Evolutionary conservation across 495 filamentous ascomycete species (phyloP), one percentile per base, ranked within the genome.

Genomic region (Massariosphaeria phaeospora): DNA sequence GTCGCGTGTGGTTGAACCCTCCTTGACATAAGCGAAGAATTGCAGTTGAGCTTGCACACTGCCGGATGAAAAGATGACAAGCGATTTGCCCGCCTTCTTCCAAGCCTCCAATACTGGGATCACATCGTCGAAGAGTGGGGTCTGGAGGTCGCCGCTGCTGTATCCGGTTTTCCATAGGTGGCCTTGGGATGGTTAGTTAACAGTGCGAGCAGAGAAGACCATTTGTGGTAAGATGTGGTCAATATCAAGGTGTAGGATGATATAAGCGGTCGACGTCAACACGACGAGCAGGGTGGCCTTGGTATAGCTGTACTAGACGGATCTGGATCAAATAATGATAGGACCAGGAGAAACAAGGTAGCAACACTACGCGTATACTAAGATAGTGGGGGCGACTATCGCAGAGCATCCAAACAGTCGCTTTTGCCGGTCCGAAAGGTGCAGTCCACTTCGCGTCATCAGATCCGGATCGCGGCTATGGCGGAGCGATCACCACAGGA

Each of bases 11-110:
- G 17, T 50, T 41, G 86, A 70, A 33, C 75, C 73, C 39, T 70
- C 68, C 60, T 79, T 70, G n/a, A 85, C 85, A 69, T 86, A 76
- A 48, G 70, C 61, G 66, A 89, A 88, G 30, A 88, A 71, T 46
- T 88, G 73, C 66, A 83, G 83, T 71, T 89, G 85, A 21, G 85
- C 85, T 44, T 79, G 70, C 12, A 89, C 82, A 6, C 79, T 83
- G 27, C 85, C 85, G 15, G 79, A 83, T 7, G 82, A 86, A 71
- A 86, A 89, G 64, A 89, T 86, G 61, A 79, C 75, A 34, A 88
- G 71, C 18, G 63, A 63, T 25, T 77, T 62, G 9, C 73, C 72
- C 12, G 67, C 59, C 2, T 59, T 49, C 34, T 68, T 62, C 83
- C 83, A 87, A 33, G 64, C 20, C 18, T 70, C 66, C 34, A 89